Percentiles rank a stretch among this genome's conserved stretches.
Conservation (phyloP, 2,329 filamentous ascomycete genomes). For the Pseudopithomyces chartarum region DNA sequence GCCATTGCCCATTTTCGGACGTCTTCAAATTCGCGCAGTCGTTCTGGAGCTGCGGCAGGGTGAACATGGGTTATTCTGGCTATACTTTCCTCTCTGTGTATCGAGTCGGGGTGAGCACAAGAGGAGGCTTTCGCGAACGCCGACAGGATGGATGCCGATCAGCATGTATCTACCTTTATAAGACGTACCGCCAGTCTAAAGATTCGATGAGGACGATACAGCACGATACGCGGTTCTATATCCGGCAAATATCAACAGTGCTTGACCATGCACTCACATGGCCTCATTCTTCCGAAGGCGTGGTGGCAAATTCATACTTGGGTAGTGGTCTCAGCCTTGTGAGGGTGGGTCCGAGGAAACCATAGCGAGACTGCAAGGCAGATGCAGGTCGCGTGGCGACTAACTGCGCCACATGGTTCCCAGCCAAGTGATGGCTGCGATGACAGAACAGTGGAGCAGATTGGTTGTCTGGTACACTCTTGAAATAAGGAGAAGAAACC, state of each 20-base stretch:
- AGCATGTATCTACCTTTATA: neutral
- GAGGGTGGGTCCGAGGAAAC: neutral
- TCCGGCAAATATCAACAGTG: neutral
- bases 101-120: too few species aligned
- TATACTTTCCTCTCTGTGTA: too few species aligned
- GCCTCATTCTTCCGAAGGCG: neutral
- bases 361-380: neutral
- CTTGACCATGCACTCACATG: neutral
- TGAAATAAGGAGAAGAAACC: neutral
- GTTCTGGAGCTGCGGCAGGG: neutral
- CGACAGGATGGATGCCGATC: neutral
- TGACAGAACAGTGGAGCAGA: too few species aligned
- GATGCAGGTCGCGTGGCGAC: neutral
- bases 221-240: neutral
- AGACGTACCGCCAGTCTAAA: neutral
- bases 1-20: neutral
- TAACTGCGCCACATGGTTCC: neutral
- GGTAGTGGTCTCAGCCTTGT: conserved; percentile 1
- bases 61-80: neutral
- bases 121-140: neutral
- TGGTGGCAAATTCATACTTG: too few species aligned
- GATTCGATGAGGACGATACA: neutral
- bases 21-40: neutral
- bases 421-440: neutral
- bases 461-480: neutral